Evolutionary conservation across 176 grass and related monocot species (phyloP), one percentile per base, ranked within the genome.

Genomic region (Carex pumila): DNA sequence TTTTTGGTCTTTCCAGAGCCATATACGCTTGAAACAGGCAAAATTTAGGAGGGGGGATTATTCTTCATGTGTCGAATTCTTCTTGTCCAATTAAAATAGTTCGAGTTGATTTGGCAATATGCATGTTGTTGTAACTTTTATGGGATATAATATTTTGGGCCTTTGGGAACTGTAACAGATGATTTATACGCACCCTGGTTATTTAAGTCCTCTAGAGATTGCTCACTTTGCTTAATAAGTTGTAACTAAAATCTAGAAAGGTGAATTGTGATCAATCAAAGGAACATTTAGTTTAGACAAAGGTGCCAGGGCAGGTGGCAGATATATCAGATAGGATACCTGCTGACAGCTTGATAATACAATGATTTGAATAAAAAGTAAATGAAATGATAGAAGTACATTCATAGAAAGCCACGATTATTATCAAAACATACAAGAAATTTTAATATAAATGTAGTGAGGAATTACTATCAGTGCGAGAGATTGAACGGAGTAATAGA

Each of bases 101-200:
- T 79, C 54, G 13, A 81, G 59, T 81, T 81, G 79, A 81, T 45
- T 81, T 81, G 79, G 59, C 30, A 81, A 78, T 57, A 78, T 78
- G 50, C 73, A 78, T 78, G 73, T 57, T 71, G 68, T 71, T 56
- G 52, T 78, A 78, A 78, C 73, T 57, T 78, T 78, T 78, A 78
- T 78, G 25, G 29, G 73, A 78, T 78, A 56, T 78, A 34, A 34
- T 12, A 36, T 56, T 56, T 77, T 55, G 21, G 73, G 73, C 56
- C 14, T 29, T 56, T 78, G 73, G 47, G 6, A 75, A 75, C 47
- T 75, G 71, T 75, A 75, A 75, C 71, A 75, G 47, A 75, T 54
- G 71, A 47, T 75, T 75, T 53, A 54, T 15, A 57, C 2, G 73
- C 52, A 78, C 73, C 41, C 25, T 57, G 52, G 52, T 57, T 78